Evolutionary conservation across 805 yeast genomes (phyloP), one percentile per base, ranked within the genome.

Genomic region (Kodamaea restingae): DNA sequence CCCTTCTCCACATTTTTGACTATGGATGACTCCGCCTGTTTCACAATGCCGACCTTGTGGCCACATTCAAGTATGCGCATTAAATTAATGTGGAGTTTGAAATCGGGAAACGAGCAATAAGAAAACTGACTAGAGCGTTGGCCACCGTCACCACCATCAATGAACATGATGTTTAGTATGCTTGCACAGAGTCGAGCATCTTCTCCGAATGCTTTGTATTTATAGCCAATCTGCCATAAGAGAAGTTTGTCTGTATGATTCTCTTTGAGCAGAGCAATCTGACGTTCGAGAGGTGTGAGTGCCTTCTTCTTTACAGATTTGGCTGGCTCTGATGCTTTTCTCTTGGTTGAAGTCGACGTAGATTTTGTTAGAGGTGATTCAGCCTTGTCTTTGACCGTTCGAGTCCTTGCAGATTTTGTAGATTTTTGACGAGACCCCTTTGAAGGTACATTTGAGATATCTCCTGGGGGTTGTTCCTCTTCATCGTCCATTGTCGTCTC

Each of bases 141-240:
- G 3, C 68, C 68, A 10, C 70, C 71, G 28, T 80, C 76, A 55
- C 80, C 78, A 0, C 95, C 96, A 0, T 84, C 84, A 0, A 86
- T 69, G 15, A 83, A 66, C 78, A 80, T 80, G 30, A 86, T 83
- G 43, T 83, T 80, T 24, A 88, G 59, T 9, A 82, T 70, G 35
- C 70, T 63, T 9, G 95, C 73, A 0, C 82, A 96, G 4, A 65
- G 63, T 10, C 67, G 70, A 0, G 98, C 97, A 61, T 91, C 97
- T 39, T 80, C 73, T 0, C 95, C 96, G 56, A 78, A 87, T 44
- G 90, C 81, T 52, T 85, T 86, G 63, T 80, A 93, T 58, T 88
- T 88, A 63, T 91, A 93, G 0, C 98, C 98, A 2, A 86, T 95
- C 56, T 93, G 93, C 18, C 91, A 71, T 0, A 93, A 80, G 7